phyloP scores from a whole-genome alignment of 208 protist genomes.

The Crithidia sp. region DNA sequence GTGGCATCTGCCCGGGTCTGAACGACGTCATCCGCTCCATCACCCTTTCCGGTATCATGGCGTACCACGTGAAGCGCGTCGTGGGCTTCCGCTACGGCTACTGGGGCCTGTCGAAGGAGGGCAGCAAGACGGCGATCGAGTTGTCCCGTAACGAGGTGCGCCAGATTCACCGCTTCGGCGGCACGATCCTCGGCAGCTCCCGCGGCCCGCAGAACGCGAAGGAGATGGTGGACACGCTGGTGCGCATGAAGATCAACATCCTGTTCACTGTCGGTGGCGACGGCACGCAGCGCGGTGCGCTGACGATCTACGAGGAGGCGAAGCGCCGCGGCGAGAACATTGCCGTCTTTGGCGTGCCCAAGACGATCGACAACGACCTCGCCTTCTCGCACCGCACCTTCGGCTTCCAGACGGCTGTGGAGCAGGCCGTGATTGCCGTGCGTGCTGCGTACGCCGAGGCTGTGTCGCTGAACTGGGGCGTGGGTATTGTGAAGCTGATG shows the following conservation, averaged over 20 bases:
- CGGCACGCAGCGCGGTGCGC: conserved; percentile 93
- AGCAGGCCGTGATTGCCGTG: conserved; percentile 87
- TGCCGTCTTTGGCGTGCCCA: conserved; percentile 93
- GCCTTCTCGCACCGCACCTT: conserved; percentile 94
- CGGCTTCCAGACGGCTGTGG: conserved; percentile 95
- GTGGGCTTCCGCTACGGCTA: conserved; percentile 94
- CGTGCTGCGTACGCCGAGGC: conserved; percentile 93
- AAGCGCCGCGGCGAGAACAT: conserved; percentile 83
- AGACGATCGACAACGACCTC: conserved; percentile 97
- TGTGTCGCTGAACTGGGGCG: conserved; percentile 85
- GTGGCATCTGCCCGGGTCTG: conserved; percentile 96
- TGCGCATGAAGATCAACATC: conserved; percentile 86
- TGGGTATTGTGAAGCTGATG: conserved; percentile 97
- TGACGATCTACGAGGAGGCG: conserved; percentile 83
- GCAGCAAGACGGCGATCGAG: conserved; percentile 87
- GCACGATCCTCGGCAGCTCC: conserved; percentile 93
- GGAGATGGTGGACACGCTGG: conserved; percentile 93
- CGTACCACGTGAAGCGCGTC: conserved; percentile 92
- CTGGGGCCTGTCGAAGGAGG: conserved; percentile 90
- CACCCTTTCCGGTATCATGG: conserved; percentile 69
- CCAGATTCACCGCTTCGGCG: conserved; percentile 93
- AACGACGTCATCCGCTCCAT: conserved; percentile 96
- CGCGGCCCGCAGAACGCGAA: conserved; percentile 87
- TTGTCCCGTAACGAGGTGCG: conserved; percentile 77
- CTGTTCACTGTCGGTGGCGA: conserved; percentile 95